Base-by-base conservation (phyloP, 768 basidiomycete genomes). In the Trametes villosa region DNA sequence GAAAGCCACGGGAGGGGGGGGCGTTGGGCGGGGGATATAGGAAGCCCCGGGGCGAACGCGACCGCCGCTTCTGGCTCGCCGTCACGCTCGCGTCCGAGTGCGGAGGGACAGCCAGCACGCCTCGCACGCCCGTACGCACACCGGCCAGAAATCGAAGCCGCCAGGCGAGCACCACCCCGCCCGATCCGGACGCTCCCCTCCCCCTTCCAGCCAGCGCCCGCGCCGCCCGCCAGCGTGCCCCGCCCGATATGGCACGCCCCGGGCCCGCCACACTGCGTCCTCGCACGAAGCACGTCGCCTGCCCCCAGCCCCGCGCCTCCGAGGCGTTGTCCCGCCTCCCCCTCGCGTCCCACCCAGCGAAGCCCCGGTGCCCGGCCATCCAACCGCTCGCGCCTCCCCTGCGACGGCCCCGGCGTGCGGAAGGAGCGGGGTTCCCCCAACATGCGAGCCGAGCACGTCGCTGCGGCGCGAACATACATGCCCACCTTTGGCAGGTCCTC, bases 101-200 rank as follows among this genome's bases (percentile, higher is more conserved):
- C 2, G 44, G 24, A 20, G 26, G 22, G 12, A 22, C 9, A 12
- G 13, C 22, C 20, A 26, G 22, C 44, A 33, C 18, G 20, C n/a
- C n/a, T n/a, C n/a, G n/a, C n/a, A n/a, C n/a, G 12, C 13, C 49
- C 41, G 17, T 20, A 36, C 22, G 9, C 29, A 26, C 30, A 41
- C 20, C 38, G 45, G 52, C 26, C 46, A 54, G 34, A 62, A 53
- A 62, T 64, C 62, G 62, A 63, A 63, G 52, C 47, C 17, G 26
- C 33, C 27, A 24, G 30, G n/a, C n/a, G n/a, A n/a, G n/a, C n/a
- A n/a, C n/a, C n/a, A n/a, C 54, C 60, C 47, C 46, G 47, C 60
- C 53, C 53, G 41, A 57, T 57, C 44, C 50, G 55, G 60, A 30
- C 50, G n/a, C 7, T 11, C 41, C 4, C 50, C 50, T 47, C 6